A percentile compares a stretch with the other conserved stretches of the same genome.
Evolutionary conservation across 495 filamentous ascomycete genomes (phyloP).

Genomic region (Penicillium herquei): DNA sequence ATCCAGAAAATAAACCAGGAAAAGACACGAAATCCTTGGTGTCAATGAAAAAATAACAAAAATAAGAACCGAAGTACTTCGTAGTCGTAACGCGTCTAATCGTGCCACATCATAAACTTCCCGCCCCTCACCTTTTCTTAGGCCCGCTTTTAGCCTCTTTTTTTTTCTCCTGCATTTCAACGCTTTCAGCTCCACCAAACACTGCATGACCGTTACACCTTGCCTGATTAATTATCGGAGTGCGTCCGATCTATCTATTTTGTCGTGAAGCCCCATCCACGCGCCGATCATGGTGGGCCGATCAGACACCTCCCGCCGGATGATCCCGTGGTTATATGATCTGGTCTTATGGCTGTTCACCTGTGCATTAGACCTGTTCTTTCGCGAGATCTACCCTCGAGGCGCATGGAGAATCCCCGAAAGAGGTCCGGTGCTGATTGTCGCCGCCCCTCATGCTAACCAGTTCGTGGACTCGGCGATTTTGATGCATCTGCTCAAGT

Average conservation of each 20-base stretch:
- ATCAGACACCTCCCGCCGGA: constrained; percentile 9
- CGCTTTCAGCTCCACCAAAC: constrained; percentile 3
- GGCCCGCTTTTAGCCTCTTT: constrained; percentile 2
- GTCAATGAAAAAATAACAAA: not conserved
- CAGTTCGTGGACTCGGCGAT: constrained; percentile 96
- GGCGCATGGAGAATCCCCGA: constrained; percentile 88
- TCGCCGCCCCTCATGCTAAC: constrained; percentile 95
- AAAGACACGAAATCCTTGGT: not conserved
- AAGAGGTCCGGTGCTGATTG: constrained; percentile 84
- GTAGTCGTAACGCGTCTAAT: not conserved
- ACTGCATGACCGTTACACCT: too few species aligned
- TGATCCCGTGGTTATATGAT: constrained; percentile 77
- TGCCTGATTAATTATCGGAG: too few species aligned
- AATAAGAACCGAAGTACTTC: not conserved
- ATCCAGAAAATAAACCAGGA: constrained; percentile 6
- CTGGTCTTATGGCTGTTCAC: constrained; percentile 77
- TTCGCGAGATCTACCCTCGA: constrained; percentile 92
- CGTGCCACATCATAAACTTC: not conserved
- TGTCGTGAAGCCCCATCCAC: too few species aligned
- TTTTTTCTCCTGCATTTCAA: not conserved
- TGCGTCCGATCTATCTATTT: too few species aligned
- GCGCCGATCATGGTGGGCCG: constrained; percentile 21
- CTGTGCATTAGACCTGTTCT: constrained; percentile 86
- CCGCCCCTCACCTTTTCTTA: constrained; percentile 6
- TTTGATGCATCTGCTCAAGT: constrained; percentile 80